Percentiles rank a stretch among this genome's conserved stretches.
Evolutionary conservation across 2,329 filamentous ascomycete species (phyloP).

Genomic region (Drechslera avenae): DNA sequence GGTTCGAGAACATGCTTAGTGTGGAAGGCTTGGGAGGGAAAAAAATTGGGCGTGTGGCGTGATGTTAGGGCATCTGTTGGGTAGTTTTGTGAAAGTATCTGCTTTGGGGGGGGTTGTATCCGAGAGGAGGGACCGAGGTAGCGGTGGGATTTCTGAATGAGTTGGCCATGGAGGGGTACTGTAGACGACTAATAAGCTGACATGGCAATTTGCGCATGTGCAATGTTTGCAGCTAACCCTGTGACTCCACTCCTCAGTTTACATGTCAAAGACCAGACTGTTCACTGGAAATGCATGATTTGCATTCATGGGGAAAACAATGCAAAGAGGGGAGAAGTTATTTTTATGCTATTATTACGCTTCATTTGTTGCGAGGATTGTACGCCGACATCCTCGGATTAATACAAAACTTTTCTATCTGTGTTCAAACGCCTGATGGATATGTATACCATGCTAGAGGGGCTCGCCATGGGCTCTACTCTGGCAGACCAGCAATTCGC

Average conservation of each 20-base stretch:
- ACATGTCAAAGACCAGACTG: too few species aligned
- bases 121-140: too few species aligned
- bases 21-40: neutral
- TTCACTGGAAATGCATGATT: neutral
- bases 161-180: too few species aligned
- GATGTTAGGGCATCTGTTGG: too few species aligned
- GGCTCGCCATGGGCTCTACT: slow-evolving; percentile 19
- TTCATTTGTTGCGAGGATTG: neutral
- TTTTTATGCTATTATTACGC: slow-evolving; percentile 10
- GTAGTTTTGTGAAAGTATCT: too few species aligned
- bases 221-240: too few species aligned
- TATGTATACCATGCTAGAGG: slow-evolving; percentile 16
- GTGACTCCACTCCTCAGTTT: too few species aligned
- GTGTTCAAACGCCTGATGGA: slow-evolving; percentile 8
- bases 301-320: neutral
- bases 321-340: slow-evolving; percentile 6
- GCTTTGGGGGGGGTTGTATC: too few species aligned
- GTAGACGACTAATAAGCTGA: too few species aligned
- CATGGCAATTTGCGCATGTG: neutral
- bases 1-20: neutral
- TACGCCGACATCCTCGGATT: neutral
- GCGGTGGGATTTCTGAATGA: too few species aligned
- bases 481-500: slow-evolving; percentile 11
- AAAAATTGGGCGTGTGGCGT: too few species aligned
- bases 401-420: slow-evolving; percentile 5